Evolutionary conservation across 176 grass and related monocot genomes (phyloP).

Genomic region (Luzula sylvatica): DNA sequence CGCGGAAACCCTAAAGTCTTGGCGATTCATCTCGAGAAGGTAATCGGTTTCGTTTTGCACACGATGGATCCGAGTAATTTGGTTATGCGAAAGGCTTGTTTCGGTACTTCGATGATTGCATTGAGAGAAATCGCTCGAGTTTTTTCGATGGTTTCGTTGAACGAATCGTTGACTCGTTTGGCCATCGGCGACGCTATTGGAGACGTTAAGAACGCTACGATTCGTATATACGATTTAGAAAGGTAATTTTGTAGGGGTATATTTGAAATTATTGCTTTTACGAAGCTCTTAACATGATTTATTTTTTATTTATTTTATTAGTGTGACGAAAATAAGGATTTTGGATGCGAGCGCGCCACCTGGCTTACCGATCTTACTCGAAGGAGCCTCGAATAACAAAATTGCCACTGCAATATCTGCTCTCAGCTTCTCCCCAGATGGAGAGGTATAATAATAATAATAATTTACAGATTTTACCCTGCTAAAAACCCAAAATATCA

Average conservation of each 20-base stretch:
- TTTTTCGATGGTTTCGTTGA: constrained; percentile 92
- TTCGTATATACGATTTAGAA: constrained; percentile 94
- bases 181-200: constrained; percentile 94
- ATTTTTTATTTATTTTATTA: constrained; percentile 17
- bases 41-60: constrained; percentile 66
- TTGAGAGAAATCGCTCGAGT: constrained; percentile 92
- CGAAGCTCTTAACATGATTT: constrained; percentile 12
- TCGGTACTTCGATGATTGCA: constrained; percentile 75
- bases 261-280: constrained; percentile 6
- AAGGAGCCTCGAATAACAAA: constrained; percentile 44
- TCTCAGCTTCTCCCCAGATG: constrained; percentile 83
- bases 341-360: constrained; percentile 92
- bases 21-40: constrained; percentile 80
- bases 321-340: constrained; percentile 95
- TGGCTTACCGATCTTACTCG: constrained; percentile 69
- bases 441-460: constrained; percentile 54
- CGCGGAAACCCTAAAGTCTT: constrained; percentile 63
- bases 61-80: constrained; percentile 99
- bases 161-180: constrained; percentile 60
- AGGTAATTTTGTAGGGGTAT: constrained; percentile 34
- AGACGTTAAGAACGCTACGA: constrained; percentile 65
- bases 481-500: too few relatives aligned
- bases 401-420: constrained; percentile 58
- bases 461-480: too few relatives aligned
- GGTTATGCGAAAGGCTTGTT: constrained; percentile 91